phyloP scores from a whole-genome alignment of 192 early-diverging fungal species.

The Entomortierella chlamydospora region DNA sequence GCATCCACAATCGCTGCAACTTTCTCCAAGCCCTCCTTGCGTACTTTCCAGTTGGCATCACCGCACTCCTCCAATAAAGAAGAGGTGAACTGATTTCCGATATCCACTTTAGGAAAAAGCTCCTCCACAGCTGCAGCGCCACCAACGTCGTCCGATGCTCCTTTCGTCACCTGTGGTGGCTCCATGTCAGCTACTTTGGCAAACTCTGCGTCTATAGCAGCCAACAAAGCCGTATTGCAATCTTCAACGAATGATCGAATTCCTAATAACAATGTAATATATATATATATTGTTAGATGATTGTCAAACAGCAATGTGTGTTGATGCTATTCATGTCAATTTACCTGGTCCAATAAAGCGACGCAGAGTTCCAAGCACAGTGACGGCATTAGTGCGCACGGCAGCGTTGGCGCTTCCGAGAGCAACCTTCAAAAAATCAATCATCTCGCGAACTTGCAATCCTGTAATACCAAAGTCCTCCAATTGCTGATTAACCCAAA shows the following conservation, averaged over 20 bases:
- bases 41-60: constrained; percentile 92
- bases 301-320: not conserved
- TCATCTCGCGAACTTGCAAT: constrained; percentile 78
- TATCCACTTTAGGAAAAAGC: constrained; percentile 89
- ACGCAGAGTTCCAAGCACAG: constrained; percentile 84
- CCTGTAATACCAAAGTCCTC: constrained; percentile 93
- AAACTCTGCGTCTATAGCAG: constrained; percentile 93
- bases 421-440: constrained; percentile 86
- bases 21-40: constrained; percentile 92
- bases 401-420: constrained; percentile 87
- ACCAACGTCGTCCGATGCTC: constrained; percentile 38
- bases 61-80: constrained; percentile 75
- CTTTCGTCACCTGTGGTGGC: constrained; percentile 73
- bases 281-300: constrained; percentile 12
- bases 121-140: constrained; percentile 78
- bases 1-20: constrained; percentile 81
- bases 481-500: constrained; percentile 87
- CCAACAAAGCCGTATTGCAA: constrained; percentile 83
- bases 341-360: constrained; percentile 84
- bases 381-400: constrained; percentile 84
- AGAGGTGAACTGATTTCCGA: constrained; percentile 70
- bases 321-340: not conserved
- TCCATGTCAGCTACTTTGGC: constrained; percentile 82
- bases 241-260: constrained; percentile 90
- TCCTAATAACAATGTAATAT: constrained; percentile 55